Base-by-base conservation (phyloP, 805 yeast species). In the Zygoascus bituminiphila region DNA sequence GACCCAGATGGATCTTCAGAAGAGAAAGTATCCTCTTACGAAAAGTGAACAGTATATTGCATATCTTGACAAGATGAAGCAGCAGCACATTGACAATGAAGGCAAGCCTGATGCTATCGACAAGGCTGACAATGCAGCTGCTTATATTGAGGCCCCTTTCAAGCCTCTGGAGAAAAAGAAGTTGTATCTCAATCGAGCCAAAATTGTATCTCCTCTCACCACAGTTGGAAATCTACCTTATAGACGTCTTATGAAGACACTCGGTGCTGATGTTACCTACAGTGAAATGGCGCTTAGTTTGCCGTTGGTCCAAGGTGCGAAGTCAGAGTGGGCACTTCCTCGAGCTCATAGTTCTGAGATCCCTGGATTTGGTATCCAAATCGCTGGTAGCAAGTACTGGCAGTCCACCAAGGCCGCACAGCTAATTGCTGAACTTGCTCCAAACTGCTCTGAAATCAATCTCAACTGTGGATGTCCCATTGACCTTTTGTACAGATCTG, bases 401-500 rank as follows among this genome's bases (percentile, higher is more conserved):
- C 94, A 88, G 58, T 95, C 95, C 2, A 78, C 88, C 23, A 88
- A 88, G 64, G 95, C 96, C 1, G 81, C 93, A n/a, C 96, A 93
- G 64, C 80, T 82, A 7, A 67, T 87, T 20, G 70, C 76, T 15
- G 73, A 74, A 49, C 74, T 77, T 45, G 75, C 84, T 20, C 70
- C 79, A 12, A 64, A 74, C 49, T 78, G 84, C n/a, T 76, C 83
- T 25, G 98, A 93, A 61, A 71, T 93, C 54, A 93, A 93, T 63
- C 75, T 93, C 59, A 93, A 93, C 67, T 84, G 95, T 62, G 99
- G 99, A 2, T 93, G 99, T 65, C 99, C 99, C 14, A 93, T 93
- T 56, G 98, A 94, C 63, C 73, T 93, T 57, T 71, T 93, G n/a
- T 93, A 82, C 65, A 78, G 91, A 56, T 88, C 85, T 62, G 99